Conservation (phyloP, 352 stramenopile species). For the Elongisporangium prolatum region DNA sequence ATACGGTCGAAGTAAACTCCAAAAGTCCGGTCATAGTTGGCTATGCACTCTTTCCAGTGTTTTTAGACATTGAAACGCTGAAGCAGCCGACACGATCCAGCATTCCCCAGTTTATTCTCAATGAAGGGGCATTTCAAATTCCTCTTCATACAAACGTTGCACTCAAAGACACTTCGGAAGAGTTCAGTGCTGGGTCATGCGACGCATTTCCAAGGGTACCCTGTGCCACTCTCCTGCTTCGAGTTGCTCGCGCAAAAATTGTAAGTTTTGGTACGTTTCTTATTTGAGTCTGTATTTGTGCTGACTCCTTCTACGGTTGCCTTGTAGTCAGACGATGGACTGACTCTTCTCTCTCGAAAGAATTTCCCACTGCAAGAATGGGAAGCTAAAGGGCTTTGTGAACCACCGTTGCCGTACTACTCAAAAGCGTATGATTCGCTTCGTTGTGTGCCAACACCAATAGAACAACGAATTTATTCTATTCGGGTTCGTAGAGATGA, state of each 20-base stretch:
- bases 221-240: constrained; percentile 76
- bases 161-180: constrained; percentile 22
- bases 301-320: constrained; percentile 10
- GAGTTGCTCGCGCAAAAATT: constrained; percentile 44
- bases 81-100: constrained; percentile 47
- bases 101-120: constrained; percentile 49
- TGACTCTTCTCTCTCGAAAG: constrained; percentile 50
- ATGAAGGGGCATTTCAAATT: constrained; percentile 75
- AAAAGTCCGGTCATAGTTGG: constrained; percentile 60
- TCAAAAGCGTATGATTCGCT: constrained; percentile 50
- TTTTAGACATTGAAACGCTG: constrained; percentile 59
- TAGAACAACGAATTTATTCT: constrained; percentile 62
- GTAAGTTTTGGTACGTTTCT: constrained; percentile 15
- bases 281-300: not conserved
- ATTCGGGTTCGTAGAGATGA: constrained; percentile 27
- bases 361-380: constrained; percentile 46
- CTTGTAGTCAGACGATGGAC: constrained; percentile 47
- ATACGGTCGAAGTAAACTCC: constrained; percentile 63
- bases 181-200: constrained; percentile 31
- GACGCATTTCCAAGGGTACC: constrained; percentile 46
- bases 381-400: constrained; percentile 36
- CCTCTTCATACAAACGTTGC: constrained; percentile 50
- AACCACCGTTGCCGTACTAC: constrained; percentile 41
- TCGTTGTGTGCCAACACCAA: constrained; percentile 26
- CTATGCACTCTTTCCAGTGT: constrained; percentile 68